phyloP scores from a whole-genome alignment of 2,329 filamentous ascomycete genomes.

The Massarina eburnea region DNA sequence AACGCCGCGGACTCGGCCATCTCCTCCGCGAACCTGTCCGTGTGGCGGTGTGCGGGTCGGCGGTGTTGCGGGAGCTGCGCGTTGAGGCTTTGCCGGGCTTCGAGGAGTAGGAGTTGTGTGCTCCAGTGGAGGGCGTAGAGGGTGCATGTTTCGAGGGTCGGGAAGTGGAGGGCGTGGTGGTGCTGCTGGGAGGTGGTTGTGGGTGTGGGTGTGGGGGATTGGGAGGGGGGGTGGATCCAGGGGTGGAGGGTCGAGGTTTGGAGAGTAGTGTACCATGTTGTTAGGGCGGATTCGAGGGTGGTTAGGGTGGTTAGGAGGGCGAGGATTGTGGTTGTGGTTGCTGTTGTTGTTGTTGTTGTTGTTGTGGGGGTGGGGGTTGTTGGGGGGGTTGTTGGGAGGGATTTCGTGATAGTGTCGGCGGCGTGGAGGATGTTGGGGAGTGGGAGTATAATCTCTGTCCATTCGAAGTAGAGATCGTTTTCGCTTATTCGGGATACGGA shows the following conservation, averaged over 20 bases:
- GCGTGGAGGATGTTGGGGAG: constrained; percentile 18
- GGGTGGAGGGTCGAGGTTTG: constrained; percentile 10
- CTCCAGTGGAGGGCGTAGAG: constrained; percentile 21
- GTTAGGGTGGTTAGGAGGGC: constrained; percentile 7
- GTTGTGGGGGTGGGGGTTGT: not conserved
- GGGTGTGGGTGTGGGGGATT: constrained; percentile 1
- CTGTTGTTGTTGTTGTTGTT: too few species aligned
- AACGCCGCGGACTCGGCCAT: constrained; percentile 17
- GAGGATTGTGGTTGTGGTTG: too few species aligned
- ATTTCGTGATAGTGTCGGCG: constrained; percentile 6
- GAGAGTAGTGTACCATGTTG: constrained; percentile 13
- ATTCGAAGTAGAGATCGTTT: constrained; percentile 19
- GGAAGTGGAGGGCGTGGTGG: constrained; percentile 24
- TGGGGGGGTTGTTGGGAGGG: not conserved
- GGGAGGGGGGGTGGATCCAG: constrained; percentile 11
- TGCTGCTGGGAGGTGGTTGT: constrained; percentile 13
- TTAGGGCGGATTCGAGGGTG: constrained; percentile 12
- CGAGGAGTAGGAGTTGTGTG: constrained; percentile 20
- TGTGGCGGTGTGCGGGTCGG: constrained; percentile 1
- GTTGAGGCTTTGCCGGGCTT: constrained; percentile 12
- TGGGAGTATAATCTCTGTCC: constrained; percentile 17
- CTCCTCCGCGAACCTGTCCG: constrained; percentile 3
- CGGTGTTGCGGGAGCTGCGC: constrained; percentile 4
- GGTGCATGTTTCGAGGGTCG: constrained; percentile 19
- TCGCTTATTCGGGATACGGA: constrained; percentile 8